phyloP scores from a whole-genome alignment of 2,329 filamentous ascomycete species.

The Pyrenophora graminea region DNA sequence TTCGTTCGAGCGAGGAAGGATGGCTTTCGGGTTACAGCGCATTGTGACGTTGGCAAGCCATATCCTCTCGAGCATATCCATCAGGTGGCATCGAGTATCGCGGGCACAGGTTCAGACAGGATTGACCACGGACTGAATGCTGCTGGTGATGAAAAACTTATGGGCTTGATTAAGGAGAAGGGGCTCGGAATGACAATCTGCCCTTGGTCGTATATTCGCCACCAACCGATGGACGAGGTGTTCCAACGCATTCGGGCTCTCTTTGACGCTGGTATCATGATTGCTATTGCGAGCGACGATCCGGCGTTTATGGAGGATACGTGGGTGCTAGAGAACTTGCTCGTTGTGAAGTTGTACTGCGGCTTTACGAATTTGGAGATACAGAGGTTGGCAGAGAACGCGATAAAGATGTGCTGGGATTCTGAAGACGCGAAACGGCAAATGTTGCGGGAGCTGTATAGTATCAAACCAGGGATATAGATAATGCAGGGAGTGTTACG shows the following conservation, averaged over 20 bases:
- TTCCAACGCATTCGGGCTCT: conserved; percentile 47
- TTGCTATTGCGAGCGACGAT: conserved; percentile 44
- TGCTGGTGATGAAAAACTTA: conserved; percentile 41
- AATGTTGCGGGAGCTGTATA: conserved; percentile 1
- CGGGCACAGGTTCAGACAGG: conserved; percentile 41
- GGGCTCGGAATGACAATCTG: conserved; percentile 50
- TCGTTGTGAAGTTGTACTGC: conserved; percentile 51
- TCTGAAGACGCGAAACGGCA: conserved; percentile 22
- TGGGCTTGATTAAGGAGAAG: conserved; percentile 38
- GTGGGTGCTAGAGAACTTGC: conserved; percentile 55
- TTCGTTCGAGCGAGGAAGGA: conserved; percentile 41
- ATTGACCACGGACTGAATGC: conserved; percentile 53
- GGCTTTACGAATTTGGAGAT: conserved; percentile 50
- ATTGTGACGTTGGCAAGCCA: conserved; percentile 58
- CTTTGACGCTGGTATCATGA: conserved; percentile 45
- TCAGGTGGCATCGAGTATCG: conserved; percentile 34
- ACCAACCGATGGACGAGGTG: conserved; percentile 40
- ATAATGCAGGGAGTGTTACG: not conserved
- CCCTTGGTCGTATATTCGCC: conserved; percentile 50
- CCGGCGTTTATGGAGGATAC: conserved; percentile 57
- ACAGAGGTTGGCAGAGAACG: conserved; percentile 49
- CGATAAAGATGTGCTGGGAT: conserved; percentile 56
- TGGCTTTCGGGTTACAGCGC: conserved; percentile 54
- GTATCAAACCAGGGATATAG: not conserved
- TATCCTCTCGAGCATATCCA: conserved; percentile 53